Evolutionary conservation across 176 grass and related monocot genomes (phyloP).

Genomic region (Tillandsia leiboldiana): DNA sequence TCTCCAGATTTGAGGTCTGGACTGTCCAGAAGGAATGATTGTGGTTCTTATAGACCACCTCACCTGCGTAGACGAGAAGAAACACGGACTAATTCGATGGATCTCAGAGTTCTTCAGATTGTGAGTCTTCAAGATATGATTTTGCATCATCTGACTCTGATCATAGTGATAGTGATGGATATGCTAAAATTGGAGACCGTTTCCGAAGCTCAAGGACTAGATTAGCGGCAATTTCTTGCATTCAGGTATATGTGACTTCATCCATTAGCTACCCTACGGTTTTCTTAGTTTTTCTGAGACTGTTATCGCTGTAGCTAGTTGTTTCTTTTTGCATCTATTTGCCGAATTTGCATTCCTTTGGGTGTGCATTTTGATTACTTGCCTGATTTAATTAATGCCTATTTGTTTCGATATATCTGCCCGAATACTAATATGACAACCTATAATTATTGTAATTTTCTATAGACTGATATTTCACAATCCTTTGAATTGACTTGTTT

Average conservation of each 20-base stretch:
- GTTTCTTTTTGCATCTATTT: not conserved
- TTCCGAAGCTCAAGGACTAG: constrained; percentile 85
- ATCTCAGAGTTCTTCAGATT: constrained; percentile 53
- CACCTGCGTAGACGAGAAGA: constrained; percentile 60
- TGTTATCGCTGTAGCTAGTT: not conserved
- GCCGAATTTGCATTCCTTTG: not conserved
- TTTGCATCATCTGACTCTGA: constrained; percentile 88
- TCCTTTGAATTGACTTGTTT: constrained; percentile 10
- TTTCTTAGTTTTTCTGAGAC: not conserved
- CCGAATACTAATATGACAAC: not conserved
- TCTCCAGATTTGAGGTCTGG: constrained; percentile 20
- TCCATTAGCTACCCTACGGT: no score
- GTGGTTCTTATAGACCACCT: constrained; percentile 66
- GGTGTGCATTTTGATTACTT: not conserved
- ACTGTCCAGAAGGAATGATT: constrained; percentile 10
- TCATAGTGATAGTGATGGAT: constrained; percentile 77
- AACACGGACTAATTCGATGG: constrained; percentile 20
- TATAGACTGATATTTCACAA: not conserved
- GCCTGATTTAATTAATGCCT: not conserved
- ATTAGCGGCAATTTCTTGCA: constrained; percentile 64
- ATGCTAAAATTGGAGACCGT: constrained; percentile 50
- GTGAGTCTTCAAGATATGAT: constrained; percentile 62
- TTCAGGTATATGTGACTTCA: constrained; percentile 46
- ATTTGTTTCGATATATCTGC: no score
- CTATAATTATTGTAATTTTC: not conserved